These are phyloP conservation scores for Trifolium pratense DNA, from an alignment of 306 rosid species.

Conservation along the genomic window DNA sequence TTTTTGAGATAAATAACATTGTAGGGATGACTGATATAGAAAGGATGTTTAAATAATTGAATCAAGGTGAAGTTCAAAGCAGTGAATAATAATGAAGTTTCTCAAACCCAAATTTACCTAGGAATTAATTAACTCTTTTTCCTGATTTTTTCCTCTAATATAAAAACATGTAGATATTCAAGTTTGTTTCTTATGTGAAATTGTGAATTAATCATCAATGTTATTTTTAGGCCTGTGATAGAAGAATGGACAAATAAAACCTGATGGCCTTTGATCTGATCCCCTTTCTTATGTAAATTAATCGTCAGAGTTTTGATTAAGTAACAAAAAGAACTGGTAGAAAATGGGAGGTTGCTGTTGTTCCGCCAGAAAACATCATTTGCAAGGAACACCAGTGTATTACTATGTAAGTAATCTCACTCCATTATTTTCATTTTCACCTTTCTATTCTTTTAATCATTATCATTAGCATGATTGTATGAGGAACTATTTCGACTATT, in stretches of 20 bases:
- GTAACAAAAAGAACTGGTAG: slow-evolving; percentile 40
- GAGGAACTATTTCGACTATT: background rate
- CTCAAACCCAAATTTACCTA: slow-evolving; percentile 4
- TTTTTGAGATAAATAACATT: slow-evolving; percentile 9
- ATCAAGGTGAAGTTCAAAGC: no score
- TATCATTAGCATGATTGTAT: background rate
- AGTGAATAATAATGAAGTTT: slow-evolving; percentile 1
- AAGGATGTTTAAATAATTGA: background rate
- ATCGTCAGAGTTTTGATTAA: slow-evolving; percentile 45
- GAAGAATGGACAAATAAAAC: slow-evolving; percentile 38
- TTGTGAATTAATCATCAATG: slow-evolving; percentile 21
- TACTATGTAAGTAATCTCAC: slow-evolving; percentile 62
- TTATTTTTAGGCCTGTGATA: slow-evolving; percentile 22
- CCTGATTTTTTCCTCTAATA: background rate
- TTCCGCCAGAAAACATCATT: slow-evolving; percentile 77
- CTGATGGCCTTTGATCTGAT: no score
- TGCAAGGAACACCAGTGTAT: slow-evolving; percentile 75
- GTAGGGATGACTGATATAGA: background rate
- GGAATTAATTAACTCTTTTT: background rate
- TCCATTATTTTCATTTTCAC: background rate
- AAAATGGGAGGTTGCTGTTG: slow-evolving; percentile 93
- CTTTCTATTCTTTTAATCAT: no score
- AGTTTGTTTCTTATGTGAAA: slow-evolving; percentile 28
- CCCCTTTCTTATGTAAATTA: slow-evolving; percentile 13
- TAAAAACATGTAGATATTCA: background rate